These are phyloP conservation scores for Barnettozyma sucrosica DNA, from an alignment of 805 yeast species.

Conservation along the genomic window DNA sequence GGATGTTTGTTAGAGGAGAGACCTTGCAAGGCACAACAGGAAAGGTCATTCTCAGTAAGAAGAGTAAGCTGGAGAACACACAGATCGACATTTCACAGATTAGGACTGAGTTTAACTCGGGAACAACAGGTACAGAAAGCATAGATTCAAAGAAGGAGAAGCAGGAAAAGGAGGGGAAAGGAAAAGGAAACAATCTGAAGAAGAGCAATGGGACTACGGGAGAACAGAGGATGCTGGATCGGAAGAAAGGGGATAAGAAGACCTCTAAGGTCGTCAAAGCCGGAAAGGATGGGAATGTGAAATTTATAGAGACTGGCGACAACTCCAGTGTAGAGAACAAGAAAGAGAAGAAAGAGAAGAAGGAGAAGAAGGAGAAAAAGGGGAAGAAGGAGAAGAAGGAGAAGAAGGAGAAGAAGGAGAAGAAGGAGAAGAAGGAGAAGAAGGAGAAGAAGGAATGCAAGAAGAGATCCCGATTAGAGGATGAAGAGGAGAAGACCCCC, in stretches of 20 bases:
- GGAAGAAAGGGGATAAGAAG: slow-evolving; percentile 22
- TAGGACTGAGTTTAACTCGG: slow-evolving; percentile 13
- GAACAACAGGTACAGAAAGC: slow-evolving; percentile 14
- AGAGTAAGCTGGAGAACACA: background rate
- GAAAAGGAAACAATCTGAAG: background rate
- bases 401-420: slow-evolving; percentile 19
- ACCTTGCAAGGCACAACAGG: slow-evolving; percentile 74
- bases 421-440: slow-evolving; percentile 24
- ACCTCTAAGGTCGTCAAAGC: slow-evolving; percentile 24
- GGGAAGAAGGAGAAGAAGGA: slow-evolving; percentile 26
- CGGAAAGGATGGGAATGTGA: slow-evolving; percentile 16
- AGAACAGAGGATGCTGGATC: slow-evolving; percentile 2
- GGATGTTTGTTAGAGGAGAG: slow-evolving; percentile 84
- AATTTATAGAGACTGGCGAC: background rate
- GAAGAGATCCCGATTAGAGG: slow-evolving; percentile 3
- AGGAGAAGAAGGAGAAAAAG: slow-evolving; percentile 22
- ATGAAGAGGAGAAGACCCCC: background rate
- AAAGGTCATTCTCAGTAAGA: slow-evolving; percentile 19
- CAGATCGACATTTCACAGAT: slow-evolving; percentile 11
- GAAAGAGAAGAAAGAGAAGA: slow-evolving; percentile 29
- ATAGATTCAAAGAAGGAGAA: slow-evolving; percentile 14
- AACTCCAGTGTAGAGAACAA: slow-evolving; percentile 2
- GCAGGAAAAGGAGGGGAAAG: slow-evolving; percentile 18
- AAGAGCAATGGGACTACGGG: background rate
- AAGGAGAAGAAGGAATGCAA: slow-evolving; percentile 13